Percentiles rank a stretch among this genome's conserved stretches.
These are phyloP conservation scores for Populus deltoides DNA, from an alignment of 345 rosid species.

Conservation along the genomic window DNA sequence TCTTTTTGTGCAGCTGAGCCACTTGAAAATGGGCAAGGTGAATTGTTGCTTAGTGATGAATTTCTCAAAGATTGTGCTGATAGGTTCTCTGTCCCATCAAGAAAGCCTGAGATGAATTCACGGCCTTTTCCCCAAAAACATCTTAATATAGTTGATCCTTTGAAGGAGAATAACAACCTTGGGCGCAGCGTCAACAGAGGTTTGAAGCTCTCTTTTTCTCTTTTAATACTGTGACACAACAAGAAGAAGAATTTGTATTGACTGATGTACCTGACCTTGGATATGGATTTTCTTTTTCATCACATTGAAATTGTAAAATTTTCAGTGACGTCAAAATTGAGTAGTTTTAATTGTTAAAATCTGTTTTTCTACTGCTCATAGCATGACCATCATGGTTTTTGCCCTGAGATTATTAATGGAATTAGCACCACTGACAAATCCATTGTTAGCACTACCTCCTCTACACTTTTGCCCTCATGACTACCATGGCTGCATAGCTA, in stretches of 20 bases:
- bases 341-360: not conserved
- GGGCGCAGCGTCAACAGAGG: constrained; percentile 91
- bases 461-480: not conserved
- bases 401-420: not conserved
- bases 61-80: constrained; percentile 49
- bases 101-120: constrained; percentile 31
- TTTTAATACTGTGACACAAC: not conserved
- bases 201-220: constrained; percentile 19
- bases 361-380: not conserved
- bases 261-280: not conserved
- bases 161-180: constrained; percentile 75
- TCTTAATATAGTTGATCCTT: constrained; percentile 82
- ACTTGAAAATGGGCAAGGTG: constrained; percentile 37
- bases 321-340: not conserved
- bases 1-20: constrained; percentile 30
- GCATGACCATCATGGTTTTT: too few species aligned
- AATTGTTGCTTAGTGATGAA: constrained; percentile 52
- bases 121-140: constrained; percentile 54
- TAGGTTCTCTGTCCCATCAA: constrained; percentile 43
- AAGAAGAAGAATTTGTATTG: not conserved
- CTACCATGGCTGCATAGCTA: not conserved
- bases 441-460: not conserved
- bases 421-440: not conserved
- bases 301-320: not conserved
- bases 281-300: not conserved